Evolutionary conservation across 2,329 filamentous ascomycete genomes (phyloP).

Genomic region (Aspergillus alliaceus): DNA sequence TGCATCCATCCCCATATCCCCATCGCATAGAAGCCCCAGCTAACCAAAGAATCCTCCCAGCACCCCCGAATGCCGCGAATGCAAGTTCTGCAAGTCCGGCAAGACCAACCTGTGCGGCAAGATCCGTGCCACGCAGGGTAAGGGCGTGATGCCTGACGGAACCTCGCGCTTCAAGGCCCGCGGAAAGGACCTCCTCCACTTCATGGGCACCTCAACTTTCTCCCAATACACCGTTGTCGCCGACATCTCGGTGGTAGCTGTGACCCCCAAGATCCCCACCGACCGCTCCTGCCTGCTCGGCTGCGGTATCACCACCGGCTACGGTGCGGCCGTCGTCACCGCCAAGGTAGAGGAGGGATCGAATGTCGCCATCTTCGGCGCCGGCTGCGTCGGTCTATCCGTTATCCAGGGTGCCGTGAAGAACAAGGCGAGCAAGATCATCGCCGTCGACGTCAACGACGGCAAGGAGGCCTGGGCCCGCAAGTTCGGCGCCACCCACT

Average conservation of each 20-base stretch:
- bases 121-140: slow-evolving; percentile 94
- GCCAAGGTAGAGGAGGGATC: slow-evolving; percentile 88
- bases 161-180: slow-evolving; percentile 93
- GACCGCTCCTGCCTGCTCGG: slow-evolving; percentile 94
- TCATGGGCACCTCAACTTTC: slow-evolving; percentile 99
- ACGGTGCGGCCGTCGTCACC: slow-evolving; percentile 91
- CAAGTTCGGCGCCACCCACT: slow-evolving; percentile 96
- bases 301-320: slow-evolving; percentile 97
- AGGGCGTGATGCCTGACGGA: slow-evolving; percentile 95
- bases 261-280: slow-evolving; percentile 87
- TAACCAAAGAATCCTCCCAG: too few species aligned
- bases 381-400: slow-evolving; percentile 90
- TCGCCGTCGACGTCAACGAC: slow-evolving; percentile 78
- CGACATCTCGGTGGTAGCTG: slow-evolving; percentile 95
- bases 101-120: slow-evolving; percentile 99
- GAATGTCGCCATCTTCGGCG: slow-evolving; percentile 89
- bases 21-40: too few species aligned
- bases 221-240: slow-evolving; percentile 98
- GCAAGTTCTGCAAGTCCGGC: slow-evolving; percentile 99
- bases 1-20: too few species aligned
- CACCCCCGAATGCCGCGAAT: slow-evolving; percentile 94
- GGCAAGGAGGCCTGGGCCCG: slow-evolving; percentile 85
- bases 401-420: slow-evolving; percentile 92
- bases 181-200: slow-evolving; percentile 93
- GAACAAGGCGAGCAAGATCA: slow-evolving; percentile 68